Percentiles rank a stretch among this genome's conserved stretches.
These are phyloP conservation scores for Myrica gale DNA, from an alignment of 306 rosid species.

Conservation along the genomic window DNA sequence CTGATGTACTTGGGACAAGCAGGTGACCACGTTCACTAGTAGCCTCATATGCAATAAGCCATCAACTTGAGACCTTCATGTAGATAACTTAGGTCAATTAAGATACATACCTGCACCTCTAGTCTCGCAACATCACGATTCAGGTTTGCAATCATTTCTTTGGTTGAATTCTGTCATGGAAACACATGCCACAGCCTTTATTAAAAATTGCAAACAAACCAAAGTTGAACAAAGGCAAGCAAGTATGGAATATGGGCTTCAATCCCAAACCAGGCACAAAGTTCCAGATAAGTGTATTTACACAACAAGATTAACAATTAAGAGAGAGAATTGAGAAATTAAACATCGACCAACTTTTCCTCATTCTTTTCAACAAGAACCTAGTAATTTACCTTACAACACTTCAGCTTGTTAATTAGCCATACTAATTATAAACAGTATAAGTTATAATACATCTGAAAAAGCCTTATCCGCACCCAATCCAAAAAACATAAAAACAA, in stretches of 20 bases:
- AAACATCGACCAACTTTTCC: background rate
- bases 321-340: background rate
- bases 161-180: conserved; percentile 50
- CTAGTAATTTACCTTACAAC: conserved; percentile 12
- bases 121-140: conserved; percentile 44
- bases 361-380: background rate
- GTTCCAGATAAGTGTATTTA: background rate
- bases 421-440: conserved; percentile 8
- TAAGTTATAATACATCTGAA: background rate
- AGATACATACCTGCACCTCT: conserved; percentile 60
- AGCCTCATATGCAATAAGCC: conserved; percentile 2
- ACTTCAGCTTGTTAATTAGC: conserved; percentile 15
- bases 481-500: background rate
- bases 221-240: background rate
- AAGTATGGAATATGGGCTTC: background rate
- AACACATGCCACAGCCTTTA: conserved; percentile 25
- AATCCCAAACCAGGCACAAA: background rate
- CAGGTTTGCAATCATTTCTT: conserved; percentile 48
- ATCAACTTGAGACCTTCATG: conserved; percentile 21
- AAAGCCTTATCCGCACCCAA: background rate
- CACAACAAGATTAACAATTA: background rate
- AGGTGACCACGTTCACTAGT: background rate
- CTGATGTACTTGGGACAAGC: background rate
- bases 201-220: conserved; percentile 28
- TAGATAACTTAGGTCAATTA: conserved; percentile 18